These are phyloP conservation scores for Aureococcus anophagefferens DNA, from an alignment of 108 stramenopile genomes.

Conservation along the genomic window DNA sequence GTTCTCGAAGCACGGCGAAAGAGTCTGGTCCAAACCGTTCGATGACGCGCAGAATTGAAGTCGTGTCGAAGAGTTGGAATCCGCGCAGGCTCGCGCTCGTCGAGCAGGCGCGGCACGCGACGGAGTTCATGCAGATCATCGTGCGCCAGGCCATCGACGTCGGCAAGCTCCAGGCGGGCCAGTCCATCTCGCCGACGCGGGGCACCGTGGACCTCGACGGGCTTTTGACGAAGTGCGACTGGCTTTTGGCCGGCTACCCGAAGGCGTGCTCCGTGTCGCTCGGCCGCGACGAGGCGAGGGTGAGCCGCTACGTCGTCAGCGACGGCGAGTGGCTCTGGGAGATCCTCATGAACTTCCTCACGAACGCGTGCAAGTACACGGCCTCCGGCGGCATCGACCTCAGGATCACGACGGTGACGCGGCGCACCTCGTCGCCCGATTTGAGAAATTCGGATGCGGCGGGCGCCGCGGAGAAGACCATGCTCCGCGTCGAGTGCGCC, in stretches of 20 bases:
- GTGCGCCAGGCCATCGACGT: slow-evolving; percentile 13
- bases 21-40: no score
- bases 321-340: slow-evolving; percentile 14
- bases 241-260: slow-evolving; percentile 3
- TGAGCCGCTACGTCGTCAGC: background rate
- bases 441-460: no score
- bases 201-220: background rate
- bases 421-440: no score
- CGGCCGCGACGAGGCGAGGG: background rate
- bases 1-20: no score
- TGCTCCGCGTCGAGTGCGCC: background rate
- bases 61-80: background rate
- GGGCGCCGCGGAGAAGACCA: background rate
- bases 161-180: background rate
- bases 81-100: background rate
- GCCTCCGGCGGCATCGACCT: no score
- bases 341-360: slow-evolving; percentile 7
- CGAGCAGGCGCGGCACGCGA: background rate
- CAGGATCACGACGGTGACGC: no score
- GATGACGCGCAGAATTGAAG: no score
- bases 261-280: background rate
- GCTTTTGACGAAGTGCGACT: background rate
- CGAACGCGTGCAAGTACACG: background rate
- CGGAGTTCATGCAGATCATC: slow-evolving; percentile 8
- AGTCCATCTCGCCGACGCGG: background rate